Percentiles rank a stretch among this genome's conserved stretches.
Evolutionary conservation across 306 rosid genomes (phyloP).

Genomic region (Quercus engelmannii): DNA sequence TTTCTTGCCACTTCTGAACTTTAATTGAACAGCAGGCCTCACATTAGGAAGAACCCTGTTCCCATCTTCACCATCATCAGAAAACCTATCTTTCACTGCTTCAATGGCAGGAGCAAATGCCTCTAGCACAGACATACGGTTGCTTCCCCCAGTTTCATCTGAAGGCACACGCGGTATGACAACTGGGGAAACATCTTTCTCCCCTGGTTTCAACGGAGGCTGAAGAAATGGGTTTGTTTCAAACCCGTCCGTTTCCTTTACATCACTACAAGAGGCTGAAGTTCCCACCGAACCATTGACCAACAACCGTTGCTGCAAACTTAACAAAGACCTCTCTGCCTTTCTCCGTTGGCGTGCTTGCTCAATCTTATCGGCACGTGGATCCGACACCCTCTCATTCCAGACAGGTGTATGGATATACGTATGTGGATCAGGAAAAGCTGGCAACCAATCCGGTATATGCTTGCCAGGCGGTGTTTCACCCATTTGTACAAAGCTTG

Average conservation of each 20-base stretch:
- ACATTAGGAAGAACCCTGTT: constrained; percentile 41
- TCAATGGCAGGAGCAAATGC: constrained; percentile 90
- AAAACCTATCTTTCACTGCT: constrained; percentile 47
- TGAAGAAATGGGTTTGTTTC: constrained; percentile 42
- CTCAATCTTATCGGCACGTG: constrained; percentile 77
- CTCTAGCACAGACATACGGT: constrained; percentile 61
- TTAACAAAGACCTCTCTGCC: constrained; percentile 85
- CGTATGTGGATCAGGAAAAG: constrained; percentile 90
- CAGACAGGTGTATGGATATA: constrained; percentile 75
- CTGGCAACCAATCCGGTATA: constrained; percentile 88
- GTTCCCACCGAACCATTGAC: constrained; percentile 34
- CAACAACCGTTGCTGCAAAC: constrained; percentile 76
- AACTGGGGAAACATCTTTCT: constrained; percentile 39
- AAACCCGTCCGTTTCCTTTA: constrained; percentile 23
- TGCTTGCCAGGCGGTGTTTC: constrained; percentile 71
- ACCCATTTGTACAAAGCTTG: constrained; percentile 67
- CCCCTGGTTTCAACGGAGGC: constrained; percentile 30
- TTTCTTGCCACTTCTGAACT: constrained; percentile 76
- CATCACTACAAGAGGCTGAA: constrained; percentile 19
- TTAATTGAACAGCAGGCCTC: constrained; percentile 72
- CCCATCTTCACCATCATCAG: constrained; percentile 55
- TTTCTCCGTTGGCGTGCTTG: constrained; percentile 84
- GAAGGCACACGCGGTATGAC: constrained; percentile 35
- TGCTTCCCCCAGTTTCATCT: constrained; percentile 25
- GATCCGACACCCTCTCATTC: constrained; percentile 69